Base-by-base conservation (phyloP, 2,329 filamentous ascomycete genomes). In the Penicillium paneum region DNA sequence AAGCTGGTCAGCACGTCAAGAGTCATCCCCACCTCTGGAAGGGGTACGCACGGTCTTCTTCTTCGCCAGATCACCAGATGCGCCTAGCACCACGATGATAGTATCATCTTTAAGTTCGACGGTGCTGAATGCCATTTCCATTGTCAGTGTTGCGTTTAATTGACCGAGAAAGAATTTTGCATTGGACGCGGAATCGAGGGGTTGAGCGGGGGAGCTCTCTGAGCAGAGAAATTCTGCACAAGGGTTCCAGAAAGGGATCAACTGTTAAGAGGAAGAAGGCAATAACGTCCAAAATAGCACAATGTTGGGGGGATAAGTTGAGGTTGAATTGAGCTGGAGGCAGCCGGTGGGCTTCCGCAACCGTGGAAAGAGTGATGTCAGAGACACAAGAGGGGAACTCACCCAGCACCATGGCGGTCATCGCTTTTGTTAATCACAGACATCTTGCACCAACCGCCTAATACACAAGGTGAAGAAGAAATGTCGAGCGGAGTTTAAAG, bases 21-120 rank as follows among this genome's bases (percentile, higher is more conserved):
- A 50, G 49, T 54, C 52, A 42, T 36, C 21, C 44, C 29, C 31
- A 40, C 51, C 38, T 35, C 2, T 28, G 32, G 43, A 26, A 38
- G 42, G 51, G 32, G 47, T 59, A 74, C 85, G 74, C 78, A 96
- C 91, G 42, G 94, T 99, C 87, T 99, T 99, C 88, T 99, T 99
- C 84, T 99, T 99, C 48, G 94, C 94, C 65, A 99, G 80, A 82
- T 99, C 94, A 70, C 94, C 94, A 49, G 94, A 99, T 63, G 94
- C 94, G 70, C 94, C 94, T 65, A 99, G 87, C 68, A 99, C 94
- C 69, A 99, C 84, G 70, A 99, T 95, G 72, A 92, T 85, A 63
- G 94, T 99, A 83, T 99, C 95, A 72, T 97, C 91, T 83, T 97
- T 99, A 72, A 99, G 87, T 85, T 99, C 94, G 77, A 95, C 83